Percentiles rank a stretch among this genome's conserved stretches.
Evolutionary conservation across 2,329 filamentous ascomycete genomes (phyloP).

Genomic region (Botryotinia convoluta): DNA sequence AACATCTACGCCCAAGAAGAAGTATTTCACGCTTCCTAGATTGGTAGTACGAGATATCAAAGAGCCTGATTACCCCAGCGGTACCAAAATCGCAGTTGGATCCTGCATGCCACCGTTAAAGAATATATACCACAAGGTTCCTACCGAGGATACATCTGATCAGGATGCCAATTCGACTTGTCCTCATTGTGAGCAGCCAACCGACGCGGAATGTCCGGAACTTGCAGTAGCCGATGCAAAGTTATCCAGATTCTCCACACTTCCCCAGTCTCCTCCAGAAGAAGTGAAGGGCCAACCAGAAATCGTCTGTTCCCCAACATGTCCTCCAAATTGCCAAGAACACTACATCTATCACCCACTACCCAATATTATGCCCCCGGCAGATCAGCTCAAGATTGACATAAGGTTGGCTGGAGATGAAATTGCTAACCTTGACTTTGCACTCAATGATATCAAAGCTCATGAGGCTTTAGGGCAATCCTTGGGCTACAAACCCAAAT

Average conservation of each 20-base stretch:
- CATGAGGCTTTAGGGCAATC: background rate
- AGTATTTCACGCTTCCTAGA: slow-evolving; percentile 28
- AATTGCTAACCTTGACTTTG: background rate
- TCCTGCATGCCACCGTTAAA: slow-evolving; percentile 14
- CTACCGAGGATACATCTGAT: slow-evolving; percentile 27
- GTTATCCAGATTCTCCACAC: slow-evolving; percentile 13
- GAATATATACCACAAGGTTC: slow-evolving; percentile 17
- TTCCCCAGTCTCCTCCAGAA: slow-evolving; percentile 18
- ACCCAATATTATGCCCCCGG: background rate
- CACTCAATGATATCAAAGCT: background rate
- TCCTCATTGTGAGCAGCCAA: slow-evolving; percentile 8
- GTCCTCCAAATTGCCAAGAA: slow-evolving; percentile 17
- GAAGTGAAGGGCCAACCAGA: slow-evolving; percentile 4
- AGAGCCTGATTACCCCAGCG: slow-evolving; percentile 11
- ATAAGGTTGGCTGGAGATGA: background rate
- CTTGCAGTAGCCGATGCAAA: background rate
- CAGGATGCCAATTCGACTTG: slow-evolving; percentile 26
- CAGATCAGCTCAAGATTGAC: slow-evolving; percentile 3
- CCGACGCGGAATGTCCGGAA: background rate
- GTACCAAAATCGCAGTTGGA: background rate
- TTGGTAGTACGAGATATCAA: slow-evolving; percentile 31
- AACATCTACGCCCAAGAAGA: slow-evolving; percentile 22
- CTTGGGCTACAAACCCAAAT: background rate
- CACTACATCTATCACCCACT: slow-evolving; percentile 14
- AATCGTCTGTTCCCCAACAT: slow-evolving; percentile 15